Evolutionary conservation across 2,329 filamentous ascomycete species (phyloP), one percentile per base, ranked within the genome.

Genomic region (Aspergillus puulaauensis): DNA sequence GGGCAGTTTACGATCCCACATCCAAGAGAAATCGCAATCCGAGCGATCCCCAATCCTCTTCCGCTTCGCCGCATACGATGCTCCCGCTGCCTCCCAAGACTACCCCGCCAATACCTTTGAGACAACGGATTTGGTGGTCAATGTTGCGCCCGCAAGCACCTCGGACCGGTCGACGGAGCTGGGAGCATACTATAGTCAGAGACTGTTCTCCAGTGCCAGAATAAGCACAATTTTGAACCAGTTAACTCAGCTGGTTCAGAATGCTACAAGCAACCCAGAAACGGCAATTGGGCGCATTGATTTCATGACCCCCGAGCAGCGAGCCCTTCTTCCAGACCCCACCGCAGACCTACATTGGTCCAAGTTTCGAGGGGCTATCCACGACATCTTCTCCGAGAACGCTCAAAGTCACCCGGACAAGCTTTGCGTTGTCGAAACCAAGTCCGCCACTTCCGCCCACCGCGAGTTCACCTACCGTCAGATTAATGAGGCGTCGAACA

Each of bases 401-500:
- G 90, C 90, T 8, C 74, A 82, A 69, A 82, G 78, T 60, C 81
- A 90, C 68, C 91, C 91, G 1, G 86, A 90, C 41, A 80, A 85
- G 67, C 74, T 83, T 55, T 90, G 88, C 66, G 86, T 90, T 3
- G 80, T 89, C 2, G 88, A 90, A 68, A 90, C 88, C 55, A 73
- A 80, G 65, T 77, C 71, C 1, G 72, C 67, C 51, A 75, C 68
- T 31, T 78, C 81, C 3, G 81, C 86, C 7, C 79, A 86, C 70
- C 82, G 90, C 61, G 77, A 76, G 49, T 97, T 95, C 75, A 93
- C 87, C 23, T 98, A 97, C 74, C 80, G 81, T 63, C 90, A 96
- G 68, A 96, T 98, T 70, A 83, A 92, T 70, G 89, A 96, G 77
- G 88, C 89, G 0, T 89, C 90, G 31, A 96, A 96, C 71, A 81